Evolutionary conservation across 2,329 filamentous ascomycete species (phyloP).

Genomic region (Penicillium hesseltinei): DNA sequence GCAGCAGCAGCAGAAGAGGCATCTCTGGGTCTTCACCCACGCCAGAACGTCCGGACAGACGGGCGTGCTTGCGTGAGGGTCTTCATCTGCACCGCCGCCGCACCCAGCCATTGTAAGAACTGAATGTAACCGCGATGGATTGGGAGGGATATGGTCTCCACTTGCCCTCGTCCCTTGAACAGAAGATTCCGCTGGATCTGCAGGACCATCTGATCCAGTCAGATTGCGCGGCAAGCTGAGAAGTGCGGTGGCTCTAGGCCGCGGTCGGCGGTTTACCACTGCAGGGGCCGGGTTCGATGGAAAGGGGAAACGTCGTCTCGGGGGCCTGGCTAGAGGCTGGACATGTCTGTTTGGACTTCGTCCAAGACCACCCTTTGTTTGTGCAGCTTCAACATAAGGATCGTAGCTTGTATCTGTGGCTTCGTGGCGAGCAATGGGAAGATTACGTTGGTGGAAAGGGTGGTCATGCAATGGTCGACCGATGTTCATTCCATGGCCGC

Average conservation of each 20-base stretch:
- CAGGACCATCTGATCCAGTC: not conserved
- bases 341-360: not conserved
- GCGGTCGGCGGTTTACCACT: not conserved
- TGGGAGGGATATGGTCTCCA: not conserved
- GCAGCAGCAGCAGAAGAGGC: conserved; percentile 15
- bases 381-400: not conserved
- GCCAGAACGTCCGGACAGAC: not conserved
- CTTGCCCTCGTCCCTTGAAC: not conserved
- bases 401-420: not conserved
- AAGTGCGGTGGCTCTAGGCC: conserved; percentile 1
- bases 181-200: not conserved
- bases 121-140: conserved; percentile 3
- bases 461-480: conserved; percentile 33
- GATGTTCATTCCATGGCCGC: conserved; percentile 40
- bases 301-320: not conserved
- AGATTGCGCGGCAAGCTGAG: not conserved
- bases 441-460: conserved; percentile 34
- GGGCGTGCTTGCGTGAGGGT: not conserved
- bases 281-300: not conserved
- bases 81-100: not conserved
- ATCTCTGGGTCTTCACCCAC: conserved; percentile 9
- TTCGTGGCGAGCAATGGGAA: conserved; percentile 24
- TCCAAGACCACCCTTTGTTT: conserved; percentile 1
- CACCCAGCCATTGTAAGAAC: not conserved
- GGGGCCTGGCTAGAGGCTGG: not conserved